Evolutionary conservation across 1,284 basidiomycete genomes (phyloP).

Genomic region (Tylopilus sp.): DNA sequence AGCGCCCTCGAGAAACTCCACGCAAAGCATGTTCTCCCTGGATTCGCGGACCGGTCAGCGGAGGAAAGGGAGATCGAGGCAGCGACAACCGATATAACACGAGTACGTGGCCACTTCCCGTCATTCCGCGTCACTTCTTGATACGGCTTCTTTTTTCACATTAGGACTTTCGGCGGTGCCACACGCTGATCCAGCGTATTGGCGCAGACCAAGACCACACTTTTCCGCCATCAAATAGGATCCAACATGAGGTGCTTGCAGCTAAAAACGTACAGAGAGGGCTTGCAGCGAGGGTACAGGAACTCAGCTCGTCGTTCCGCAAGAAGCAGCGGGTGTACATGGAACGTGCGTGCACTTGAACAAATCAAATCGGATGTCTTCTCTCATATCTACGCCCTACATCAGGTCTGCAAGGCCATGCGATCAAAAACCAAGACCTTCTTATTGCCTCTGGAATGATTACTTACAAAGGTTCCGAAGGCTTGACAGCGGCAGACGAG

Average conservation of each 20-base stretch:
- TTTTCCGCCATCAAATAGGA: constrained; percentile 50
- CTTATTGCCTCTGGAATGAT: constrained; percentile 83
- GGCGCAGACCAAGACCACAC: constrained; percentile 47
- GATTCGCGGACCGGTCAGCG: constrained; percentile 89
- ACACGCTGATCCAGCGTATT: constrained; percentile 77
- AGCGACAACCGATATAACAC: constrained; percentile 85
- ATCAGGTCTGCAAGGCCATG: constrained; percentile 87
- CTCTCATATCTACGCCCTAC: constrained; percentile 17
- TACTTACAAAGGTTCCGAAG: constrained; percentile 77
- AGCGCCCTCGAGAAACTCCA: constrained; percentile 87
- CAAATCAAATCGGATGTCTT: constrained; percentile 9
- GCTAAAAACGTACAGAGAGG: constrained; percentile 97
- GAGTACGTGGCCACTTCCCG: constrained; percentile 46
- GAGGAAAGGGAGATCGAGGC: constrained; percentile 95
- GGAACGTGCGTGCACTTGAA: constrained; percentile 71
- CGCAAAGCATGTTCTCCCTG: constrained; percentile 92
- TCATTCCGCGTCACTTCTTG: constrained; percentile 16
- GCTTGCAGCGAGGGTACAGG: constrained; percentile 92
- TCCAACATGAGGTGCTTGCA: constrained; percentile 63
- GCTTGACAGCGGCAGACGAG: constrained; percentile 79
- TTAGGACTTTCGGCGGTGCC: constrained; percentile 85
- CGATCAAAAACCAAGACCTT: constrained; percentile 91
- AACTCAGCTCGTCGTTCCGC: constrained; percentile 88
- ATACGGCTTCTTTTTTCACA: constrained; percentile 6
- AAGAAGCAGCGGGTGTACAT: constrained; percentile 98